These are phyloP conservation scores for Mortierella antarctica DNA, from an alignment of 192 early-diverging fungal species.

Conservation along the genomic window DNA sequence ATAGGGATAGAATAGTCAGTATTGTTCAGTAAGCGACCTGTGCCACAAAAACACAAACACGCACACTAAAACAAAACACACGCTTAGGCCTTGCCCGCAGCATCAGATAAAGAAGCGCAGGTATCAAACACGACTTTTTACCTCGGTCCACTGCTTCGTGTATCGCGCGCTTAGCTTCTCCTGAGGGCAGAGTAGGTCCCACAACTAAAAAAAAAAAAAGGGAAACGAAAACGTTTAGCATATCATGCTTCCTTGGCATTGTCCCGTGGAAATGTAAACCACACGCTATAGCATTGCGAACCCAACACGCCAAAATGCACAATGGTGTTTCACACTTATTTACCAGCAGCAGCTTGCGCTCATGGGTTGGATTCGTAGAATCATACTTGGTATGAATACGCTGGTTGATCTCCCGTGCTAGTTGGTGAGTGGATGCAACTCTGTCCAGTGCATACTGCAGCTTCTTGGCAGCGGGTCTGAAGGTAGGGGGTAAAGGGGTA, in stretches of 20 bases:
- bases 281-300: neutral
- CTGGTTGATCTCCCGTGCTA: conserved; percentile 68
- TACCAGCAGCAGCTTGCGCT: conserved; percentile 69
- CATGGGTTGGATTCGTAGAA: conserved; percentile 64
- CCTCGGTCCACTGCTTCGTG: conserved; percentile 72
- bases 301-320: neutral
- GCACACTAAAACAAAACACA: neutral
- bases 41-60: neutral
- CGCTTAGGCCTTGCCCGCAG: neutral
- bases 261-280: neutral
- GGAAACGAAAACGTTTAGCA: neutral
- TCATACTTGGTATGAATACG: conserved; percentile 73
- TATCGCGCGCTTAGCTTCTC: conserved; percentile 57
- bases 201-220: conserved; percentile 59
- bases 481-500: neutral
- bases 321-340: neutral
- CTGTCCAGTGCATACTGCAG: conserved; percentile 61
- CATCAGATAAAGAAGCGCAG: neutral
- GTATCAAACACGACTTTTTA: conserved; percentile 1
- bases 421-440: conserved; percentile 61
- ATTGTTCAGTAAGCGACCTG: too few relatives aligned
- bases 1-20: neutral
- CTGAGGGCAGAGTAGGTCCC: conserved; percentile 69
- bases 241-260: neutral
- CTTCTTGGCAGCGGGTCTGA: conserved; percentile 63